phyloP scores from a whole-genome alignment of 208 protist species.

The Wallacemonas collosoma region DNA sequence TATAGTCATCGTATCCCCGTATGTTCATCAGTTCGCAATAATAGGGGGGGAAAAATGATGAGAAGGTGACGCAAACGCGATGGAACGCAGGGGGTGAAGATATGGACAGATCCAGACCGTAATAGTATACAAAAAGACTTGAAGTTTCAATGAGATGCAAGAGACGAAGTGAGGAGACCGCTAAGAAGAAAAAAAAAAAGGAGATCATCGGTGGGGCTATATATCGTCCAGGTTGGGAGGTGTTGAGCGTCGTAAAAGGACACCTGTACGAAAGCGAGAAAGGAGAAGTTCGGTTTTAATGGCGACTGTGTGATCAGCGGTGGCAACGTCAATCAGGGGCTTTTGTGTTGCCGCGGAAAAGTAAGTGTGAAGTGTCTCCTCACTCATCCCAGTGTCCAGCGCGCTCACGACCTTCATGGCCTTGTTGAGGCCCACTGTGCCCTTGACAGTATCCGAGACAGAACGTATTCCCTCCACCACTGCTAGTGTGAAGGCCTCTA shows the following conservation, averaged over 20 bases:
- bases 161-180: constrained; percentile 4
- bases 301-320: constrained; percentile 35
- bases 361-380: constrained; percentile 46
- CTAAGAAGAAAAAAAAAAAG: constrained; percentile 22
- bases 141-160: constrained; percentile 9
- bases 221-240: constrained; percentile 29
- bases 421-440: constrained; percentile 48
- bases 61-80: too few relatives aligned
- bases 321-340: constrained; percentile 64
- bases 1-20: too few relatives aligned
- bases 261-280: constrained; percentile 51
- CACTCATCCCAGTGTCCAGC: constrained; percentile 46
- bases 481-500: constrained; percentile 76
- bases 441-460: constrained; percentile 37
- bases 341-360: constrained; percentile 64
- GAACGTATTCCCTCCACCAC: constrained; percentile 69
- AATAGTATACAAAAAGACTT: not conserved
- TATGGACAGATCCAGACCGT: too few relatives aligned
- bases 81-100: too few relatives aligned
- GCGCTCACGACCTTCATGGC: constrained; percentile 38
- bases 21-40: too few relatives aligned
- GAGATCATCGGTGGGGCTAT: not conserved
- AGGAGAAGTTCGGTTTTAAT: constrained; percentile 58
- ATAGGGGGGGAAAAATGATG: too few relatives aligned
- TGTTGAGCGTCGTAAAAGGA: constrained; percentile 61